phyloP scores from a whole-genome alignment of 2,329 filamentous ascomycete genomes.

The Phyllosticta paracitricarpa region DNA sequence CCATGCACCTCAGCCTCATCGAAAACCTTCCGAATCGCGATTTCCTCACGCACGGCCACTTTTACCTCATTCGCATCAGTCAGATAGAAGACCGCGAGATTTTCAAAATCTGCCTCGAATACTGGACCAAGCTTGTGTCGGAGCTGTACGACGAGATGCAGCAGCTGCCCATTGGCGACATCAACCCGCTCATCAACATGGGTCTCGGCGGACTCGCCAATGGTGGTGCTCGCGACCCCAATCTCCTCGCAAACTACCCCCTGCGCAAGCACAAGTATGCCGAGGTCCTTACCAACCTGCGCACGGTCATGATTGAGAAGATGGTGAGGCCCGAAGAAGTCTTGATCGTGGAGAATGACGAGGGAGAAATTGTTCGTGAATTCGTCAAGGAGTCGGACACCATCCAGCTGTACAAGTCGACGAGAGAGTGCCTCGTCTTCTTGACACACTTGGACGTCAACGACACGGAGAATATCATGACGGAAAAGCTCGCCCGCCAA shows the following conservation, averaged over 20 bases:
- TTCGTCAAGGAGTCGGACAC: constrained; percentile 99
- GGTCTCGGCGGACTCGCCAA: constrained; percentile 57
- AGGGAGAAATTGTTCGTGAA: constrained; percentile 96
- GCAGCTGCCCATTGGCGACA: constrained; percentile 80
- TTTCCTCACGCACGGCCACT: constrained; percentile 90
- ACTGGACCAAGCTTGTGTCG: constrained; percentile 97
- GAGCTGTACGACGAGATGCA: constrained; percentile 99
- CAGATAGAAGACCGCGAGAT: constrained; percentile 98
- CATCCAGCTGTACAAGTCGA: constrained; percentile 98
- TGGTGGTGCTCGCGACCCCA: constrained; percentile 76
- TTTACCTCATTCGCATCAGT: constrained; percentile 95
- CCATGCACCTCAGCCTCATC: constrained; percentile 78
- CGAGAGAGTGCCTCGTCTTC: constrained; percentile 92
- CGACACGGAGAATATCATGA: constrained; percentile 98
- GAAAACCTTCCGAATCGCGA: constrained; percentile 93
- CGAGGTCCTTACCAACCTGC: constrained; percentile 84
- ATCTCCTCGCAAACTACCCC: constrained; percentile 77
- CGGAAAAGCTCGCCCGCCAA: constrained; percentile 89
- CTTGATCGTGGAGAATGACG: constrained; percentile 97
- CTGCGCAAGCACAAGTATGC: constrained; percentile 97
- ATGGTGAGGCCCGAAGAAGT: constrained; percentile 99
- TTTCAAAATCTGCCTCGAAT: constrained; percentile 98
- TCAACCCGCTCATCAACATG: constrained; percentile 81
- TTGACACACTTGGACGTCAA: constrained; percentile 94
- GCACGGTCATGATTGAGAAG: constrained; percentile 98